Evolutionary conservation across 129 eudicot genomes (phyloP), one percentile per base, ranked within the genome.

Genomic region (Pseudognaphalium luteoalbum): DNA sequence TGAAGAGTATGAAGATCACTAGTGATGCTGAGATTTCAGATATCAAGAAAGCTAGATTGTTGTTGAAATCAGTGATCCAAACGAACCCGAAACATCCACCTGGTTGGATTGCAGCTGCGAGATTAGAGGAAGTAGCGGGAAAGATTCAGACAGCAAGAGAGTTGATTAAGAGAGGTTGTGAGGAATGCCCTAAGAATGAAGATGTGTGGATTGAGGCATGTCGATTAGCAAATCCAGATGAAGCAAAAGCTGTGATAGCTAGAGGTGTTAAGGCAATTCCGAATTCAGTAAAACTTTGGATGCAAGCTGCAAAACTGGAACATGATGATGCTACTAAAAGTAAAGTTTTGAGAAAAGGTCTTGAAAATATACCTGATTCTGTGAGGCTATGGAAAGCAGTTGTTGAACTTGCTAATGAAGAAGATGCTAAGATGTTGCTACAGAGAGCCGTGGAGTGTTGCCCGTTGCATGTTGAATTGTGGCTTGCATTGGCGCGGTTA

Each of bases 371-470:
- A 52, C 97, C 96, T 0, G 98, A 91, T 75, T 94, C 98, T 0
- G 98, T 94, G 47, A 87, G 97, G 86, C 86, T 94, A 0, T 91
- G 98, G 97, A 94, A 91, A 79, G 97, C 98, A 4, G 97, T 94
- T 75, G 98, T 90, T 64, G 96, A 94, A 63, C 88, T 94, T 52
- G 96, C 97, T 7, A 89, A 86, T 37, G 96, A 94, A 83, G 98
- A 91, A 20, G 92, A 91, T 35, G 98, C 97, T 0, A 85, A 85
- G 79, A 83, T 89, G 58, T 80, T 94, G 80, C 90, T 94, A 22
- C 93, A 87, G 63, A 78, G 96, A 66, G 97, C 98, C 1, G 97
- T 94, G 19, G 98, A 94, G 67, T 90, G 97, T 78, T 93, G 98
- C 74, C 96, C 98, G 0, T 82, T 93, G 85, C 97, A 90, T 63